Conservation (phyloP, 78 protist species). For the Blattamonas nauphoetae region DNA sequence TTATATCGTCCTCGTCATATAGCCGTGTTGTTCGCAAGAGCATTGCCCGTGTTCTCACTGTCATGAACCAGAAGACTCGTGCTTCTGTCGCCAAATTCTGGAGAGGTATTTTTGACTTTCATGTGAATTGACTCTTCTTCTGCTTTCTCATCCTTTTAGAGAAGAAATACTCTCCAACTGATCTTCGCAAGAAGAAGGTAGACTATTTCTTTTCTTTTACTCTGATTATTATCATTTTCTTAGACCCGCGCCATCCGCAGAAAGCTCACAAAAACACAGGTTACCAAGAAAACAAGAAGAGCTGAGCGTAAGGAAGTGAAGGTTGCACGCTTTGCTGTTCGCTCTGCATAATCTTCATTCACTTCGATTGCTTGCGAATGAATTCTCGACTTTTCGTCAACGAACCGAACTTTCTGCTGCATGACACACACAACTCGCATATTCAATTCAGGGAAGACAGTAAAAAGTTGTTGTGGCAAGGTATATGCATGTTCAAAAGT, state of each 20-base stretch:
- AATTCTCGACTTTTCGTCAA: no score
- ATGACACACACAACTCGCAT: no score
- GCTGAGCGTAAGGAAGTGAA: not conserved
- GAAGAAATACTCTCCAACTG: not conserved
- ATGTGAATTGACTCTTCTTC: not conserved
- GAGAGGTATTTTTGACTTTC: not conserved
- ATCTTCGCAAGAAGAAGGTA: conserved; percentile 6
- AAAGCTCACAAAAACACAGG: not conserved
- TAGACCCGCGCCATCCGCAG: not conserved
- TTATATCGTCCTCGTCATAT: not conserved
- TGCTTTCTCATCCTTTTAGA: not conserved
- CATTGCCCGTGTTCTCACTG: not conserved
- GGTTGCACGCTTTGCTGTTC: not conserved
- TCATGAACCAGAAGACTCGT: not conserved
- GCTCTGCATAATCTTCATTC: no score
- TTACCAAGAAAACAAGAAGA: not conserved
- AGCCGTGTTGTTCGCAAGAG: not conserved
- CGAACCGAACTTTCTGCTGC: no score
- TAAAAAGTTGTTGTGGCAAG: no score
- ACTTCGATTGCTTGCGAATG: no score
- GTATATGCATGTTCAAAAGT: no score
- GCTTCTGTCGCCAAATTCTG: not conserved
- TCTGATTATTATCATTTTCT: not conserved
- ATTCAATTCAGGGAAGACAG: no score
- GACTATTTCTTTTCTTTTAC: not conserved